Percentiles rank a stretch among this genome's conserved stretches.
Evolutionary conservation across 805 yeast species (phyloP).

Genomic region (Teunomyces lycoperdinae): DNA sequence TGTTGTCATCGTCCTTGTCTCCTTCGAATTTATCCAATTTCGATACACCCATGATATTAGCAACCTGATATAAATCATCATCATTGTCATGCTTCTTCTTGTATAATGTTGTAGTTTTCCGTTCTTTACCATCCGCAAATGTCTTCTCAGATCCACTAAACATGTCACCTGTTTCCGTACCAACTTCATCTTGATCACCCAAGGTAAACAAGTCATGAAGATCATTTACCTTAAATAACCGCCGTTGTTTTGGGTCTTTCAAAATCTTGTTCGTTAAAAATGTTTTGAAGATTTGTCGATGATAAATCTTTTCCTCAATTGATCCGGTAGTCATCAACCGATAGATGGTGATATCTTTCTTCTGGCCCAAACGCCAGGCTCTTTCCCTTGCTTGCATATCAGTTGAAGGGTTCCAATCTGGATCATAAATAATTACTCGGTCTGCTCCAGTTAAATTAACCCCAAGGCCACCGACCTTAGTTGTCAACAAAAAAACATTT

Average conservation of each 20-base stretch:
- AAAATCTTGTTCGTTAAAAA: constrained; percentile 88
- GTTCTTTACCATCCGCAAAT: constrained; percentile 27
- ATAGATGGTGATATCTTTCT: constrained; percentile 85
- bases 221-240: constrained; percentile 91
- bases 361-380: constrained; percentile 97
- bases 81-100: constrained; percentile 37
- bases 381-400: constrained; percentile 96
- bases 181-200: constrained; percentile 67
- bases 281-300: constrained; percentile 94
- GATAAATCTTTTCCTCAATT: constrained; percentile 95
- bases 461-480: constrained; percentile 95
- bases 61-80: constrained; percentile 68
- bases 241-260: constrained; percentile 90
- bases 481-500: constrained; percentile 76
- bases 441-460: constrained; percentile 94
- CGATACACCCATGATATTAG: constrained; percentile 68
- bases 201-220: constrained; percentile 84
- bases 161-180: constrained; percentile 66
- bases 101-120: constrained; percentile 31
- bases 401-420: constrained; percentile 98
- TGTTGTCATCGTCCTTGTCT: constrained; percentile 37
- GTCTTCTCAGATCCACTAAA: constrained; percentile 49
- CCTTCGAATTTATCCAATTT: constrained; percentile 63
- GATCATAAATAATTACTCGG: constrained; percentile 89
- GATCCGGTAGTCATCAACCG: constrained; percentile 92